A percentile compares a stretch with the other conserved stretches of the same genome.
These are phyloP conservation scores for Posidonia oceanica DNA, from an alignment of 116 monocot genomes.

Conservation along the genomic window DNA sequence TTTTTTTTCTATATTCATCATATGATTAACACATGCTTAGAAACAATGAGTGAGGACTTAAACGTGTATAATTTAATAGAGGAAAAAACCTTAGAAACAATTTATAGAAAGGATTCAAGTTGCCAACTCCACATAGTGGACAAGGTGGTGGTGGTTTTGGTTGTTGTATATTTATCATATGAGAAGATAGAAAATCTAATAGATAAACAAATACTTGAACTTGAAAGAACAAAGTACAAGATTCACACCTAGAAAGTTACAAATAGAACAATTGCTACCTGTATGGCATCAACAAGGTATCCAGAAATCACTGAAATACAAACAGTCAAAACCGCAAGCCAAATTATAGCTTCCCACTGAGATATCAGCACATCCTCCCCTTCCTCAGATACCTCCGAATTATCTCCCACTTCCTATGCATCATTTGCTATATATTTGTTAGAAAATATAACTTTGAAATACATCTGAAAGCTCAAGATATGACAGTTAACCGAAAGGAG, in stretches of 20 bases:
- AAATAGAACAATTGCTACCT: slow-evolving; percentile 27
- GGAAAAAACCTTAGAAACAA: too few relatives aligned
- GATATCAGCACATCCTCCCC: slow-evolving; percentile 62
- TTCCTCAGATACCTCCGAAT: slow-evolving; percentile 28
- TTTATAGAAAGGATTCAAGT: background rate
- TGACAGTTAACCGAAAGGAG: too few relatives aligned
- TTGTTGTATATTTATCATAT: too few relatives aligned
- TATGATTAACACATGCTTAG: too few relatives aligned
- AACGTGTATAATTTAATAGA: too few relatives aligned
- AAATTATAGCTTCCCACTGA: slow-evolving; percentile 61
- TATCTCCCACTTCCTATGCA: slow-evolving; percentile 15
- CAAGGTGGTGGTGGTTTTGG: background rate
- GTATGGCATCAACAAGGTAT: slow-evolving; percentile 87
- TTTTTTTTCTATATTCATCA: too few relatives aligned
- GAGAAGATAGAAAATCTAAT: too few relatives aligned
- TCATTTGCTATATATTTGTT: background rate
- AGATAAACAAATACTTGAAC: too few relatives aligned
- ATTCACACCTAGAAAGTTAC: background rate
- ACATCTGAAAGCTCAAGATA: too few relatives aligned
- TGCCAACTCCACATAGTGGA: background rate
- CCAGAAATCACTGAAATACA: slow-evolving; percentile 83
- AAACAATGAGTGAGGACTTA: too few relatives aligned
- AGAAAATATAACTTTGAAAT: too few relatives aligned
- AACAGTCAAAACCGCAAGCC: slow-evolving; percentile 75
- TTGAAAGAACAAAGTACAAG: too few relatives aligned